Evolutionary conservation across 257 asterid genomes (phyloP), one percentile per base, ranked within the genome.

Genomic region (Penstemon eatonii): DNA sequence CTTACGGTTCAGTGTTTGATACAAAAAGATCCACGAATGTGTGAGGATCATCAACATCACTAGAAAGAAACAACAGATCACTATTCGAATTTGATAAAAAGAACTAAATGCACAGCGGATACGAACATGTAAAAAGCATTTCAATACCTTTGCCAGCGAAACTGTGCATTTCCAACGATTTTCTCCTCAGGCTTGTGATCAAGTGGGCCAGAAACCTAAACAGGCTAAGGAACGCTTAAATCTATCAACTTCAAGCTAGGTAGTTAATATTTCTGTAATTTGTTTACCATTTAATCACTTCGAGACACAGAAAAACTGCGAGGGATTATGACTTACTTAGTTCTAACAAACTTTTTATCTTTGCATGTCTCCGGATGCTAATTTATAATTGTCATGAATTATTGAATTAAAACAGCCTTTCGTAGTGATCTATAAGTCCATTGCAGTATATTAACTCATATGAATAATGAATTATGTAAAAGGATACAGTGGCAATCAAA

Each of bases 121-220:
- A 50, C 40, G 36, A 43, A 47, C n/a, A 44, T 38, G 62, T 64
- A 59, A 8, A 41, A 61, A 38, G 33, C 57, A 51, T 71, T n/a
- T 52, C 13, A 51, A 68, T 74, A 91, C 97, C 97, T 91, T 77
- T 91, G 97, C 97, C 96, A 91, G 62, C 96, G 95, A 67, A 89
- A 91, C 74, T 87, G 93, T 12, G 97, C 96, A 68, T 85, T 91
- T 76, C 96, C 97, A 38, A 79, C 84, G 67, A 87, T 79, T 45
- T 80, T 82, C 65, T 89, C 93, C 44, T 80, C 90, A 43, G 93
- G 86, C 67, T 76, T 87, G 63, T 85, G 81, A 69, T 85, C 84
- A 46, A 86, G 86, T 41, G 96, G 93, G 77, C 96, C 95, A 60
- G 79, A 75, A 78, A 91, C 91, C 97, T 91, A 75, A 65, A 68